Conservation (phyloP, 345 rosid species). For the Clausena lansium region DNA sequence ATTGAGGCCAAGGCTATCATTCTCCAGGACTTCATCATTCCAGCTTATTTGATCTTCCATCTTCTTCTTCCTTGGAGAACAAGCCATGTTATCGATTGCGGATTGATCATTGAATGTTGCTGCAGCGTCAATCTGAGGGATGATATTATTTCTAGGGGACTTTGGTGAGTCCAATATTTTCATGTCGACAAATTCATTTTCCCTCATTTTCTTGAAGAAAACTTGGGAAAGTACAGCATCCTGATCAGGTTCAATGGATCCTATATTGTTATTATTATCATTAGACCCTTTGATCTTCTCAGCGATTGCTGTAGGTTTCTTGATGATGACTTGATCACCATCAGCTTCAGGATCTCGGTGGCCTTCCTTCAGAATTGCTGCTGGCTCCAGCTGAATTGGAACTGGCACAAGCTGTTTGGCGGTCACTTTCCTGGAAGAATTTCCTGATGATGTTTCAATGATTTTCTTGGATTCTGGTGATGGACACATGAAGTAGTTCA, state of each 20-base stretch:
- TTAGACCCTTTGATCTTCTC: conserved; percentile 37
- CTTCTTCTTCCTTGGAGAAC: conserved; percentile 41
- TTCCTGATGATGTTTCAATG: conserved; percentile 19
- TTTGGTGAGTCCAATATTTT: conserved; percentile 65
- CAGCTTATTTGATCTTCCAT: conserved; percentile 29
- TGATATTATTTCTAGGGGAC: conserved; percentile 30
- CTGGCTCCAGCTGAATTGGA: conserved; percentile 62
- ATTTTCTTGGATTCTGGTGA: conserved; percentile 28
- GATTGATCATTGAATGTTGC: conserved; percentile 27
- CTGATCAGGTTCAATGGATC: conserved; percentile 39
- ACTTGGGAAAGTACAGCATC: conserved; percentile 64
- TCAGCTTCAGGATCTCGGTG: conserved; percentile 23
- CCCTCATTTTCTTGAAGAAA: conserved; percentile 84
- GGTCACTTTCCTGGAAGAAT: conserved; percentile 30
- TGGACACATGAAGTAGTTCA: conserved; percentile 71
- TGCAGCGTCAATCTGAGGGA: conserved; percentile 44
- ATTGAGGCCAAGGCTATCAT: conserved; percentile 39
- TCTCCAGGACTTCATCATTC: conserved; percentile 34
- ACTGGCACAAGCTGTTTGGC: conserved; percentile 54
- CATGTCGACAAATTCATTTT: conserved; percentile 94
- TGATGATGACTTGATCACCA: conserved; percentile 16
- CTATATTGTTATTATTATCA: neutral
- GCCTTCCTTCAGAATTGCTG: conserved; percentile 6
- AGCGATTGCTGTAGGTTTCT: conserved; percentile 27
- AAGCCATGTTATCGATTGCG: conserved; percentile 27